Evolutionary conservation across 495 filamentous ascomycete genomes (phyloP).

Genomic region (Pseudomonodictys pantanalensis): DNA sequence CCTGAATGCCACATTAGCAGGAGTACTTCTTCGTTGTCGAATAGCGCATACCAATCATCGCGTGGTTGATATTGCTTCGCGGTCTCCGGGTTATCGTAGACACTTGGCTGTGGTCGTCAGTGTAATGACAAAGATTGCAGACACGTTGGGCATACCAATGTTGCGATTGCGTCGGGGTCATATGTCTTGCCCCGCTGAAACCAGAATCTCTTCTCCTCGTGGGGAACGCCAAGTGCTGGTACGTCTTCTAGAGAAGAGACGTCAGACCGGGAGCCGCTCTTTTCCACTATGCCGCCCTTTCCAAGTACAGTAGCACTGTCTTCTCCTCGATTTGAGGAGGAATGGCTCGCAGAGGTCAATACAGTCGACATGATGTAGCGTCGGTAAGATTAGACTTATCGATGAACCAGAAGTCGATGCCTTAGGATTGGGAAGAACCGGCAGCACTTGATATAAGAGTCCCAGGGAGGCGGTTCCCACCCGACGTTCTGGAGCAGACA

Average conservation of each 20-base stretch:
- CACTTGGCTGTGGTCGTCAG: conserved; percentile 39
- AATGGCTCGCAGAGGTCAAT: too few species aligned
- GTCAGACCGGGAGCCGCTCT: too few species aligned
- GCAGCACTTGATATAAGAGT: too few species aligned
- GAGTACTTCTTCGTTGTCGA: neutral
- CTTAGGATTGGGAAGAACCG: too few species aligned
- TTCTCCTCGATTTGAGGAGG: too few species aligned
- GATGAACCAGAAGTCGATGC: too few species aligned
- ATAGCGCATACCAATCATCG: conserved; percentile 42
- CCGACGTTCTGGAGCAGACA: too few species aligned
- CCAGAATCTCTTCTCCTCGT: conserved; percentile 25
- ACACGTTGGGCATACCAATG: conserved; percentile 38
- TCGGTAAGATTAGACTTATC: too few species aligned
- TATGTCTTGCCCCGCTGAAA: conserved; percentile 30
- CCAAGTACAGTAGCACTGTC: neutral
- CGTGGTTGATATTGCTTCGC: conserved; percentile 53
- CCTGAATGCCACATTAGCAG: conserved; percentile 3
- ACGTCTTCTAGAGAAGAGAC: conserved; percentile 2
- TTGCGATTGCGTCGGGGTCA: conserved; percentile 57
- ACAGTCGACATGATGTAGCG: too few species aligned
- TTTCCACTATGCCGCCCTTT: too few species aligned
- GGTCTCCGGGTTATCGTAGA: conserved; percentile 52
- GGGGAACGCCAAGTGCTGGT: conserved; percentile 22
- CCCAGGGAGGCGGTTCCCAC: too few species aligned
- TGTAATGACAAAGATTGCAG: neutral